Evolutionary conservation across 2,329 filamentous ascomycete genomes (phyloP), one percentile per base, ranked within the genome.

Genomic region (Fusarium gaditjirri): DNA sequence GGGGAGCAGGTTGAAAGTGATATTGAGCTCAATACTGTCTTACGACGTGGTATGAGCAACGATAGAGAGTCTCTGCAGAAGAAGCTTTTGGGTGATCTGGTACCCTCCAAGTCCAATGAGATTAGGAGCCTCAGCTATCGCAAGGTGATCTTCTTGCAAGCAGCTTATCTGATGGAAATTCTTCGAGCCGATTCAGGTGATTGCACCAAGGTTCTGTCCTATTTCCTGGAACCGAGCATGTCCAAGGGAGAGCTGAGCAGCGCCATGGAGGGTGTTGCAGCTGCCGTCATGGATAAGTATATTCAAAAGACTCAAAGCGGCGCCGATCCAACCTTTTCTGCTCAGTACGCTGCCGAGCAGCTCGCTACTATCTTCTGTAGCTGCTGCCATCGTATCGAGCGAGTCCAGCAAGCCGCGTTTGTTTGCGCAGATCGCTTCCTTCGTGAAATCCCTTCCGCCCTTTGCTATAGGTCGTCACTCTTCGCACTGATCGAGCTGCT

Each of bases 161-260:
- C 97, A 6, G 93, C 95, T 4, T 92, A 97, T 74, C 85, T 98
- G 4, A 91, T 99, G 10, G 97, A 98, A 80, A 95, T 90, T 65
- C 85, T 99, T 31, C 91, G 97, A 65, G 95, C 95, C 25, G 91
- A 93, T 62, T 89, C 93, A 12, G 96, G 96, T 14, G 93, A 97
- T 78, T 98, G 95, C 80, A 97, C 94, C 29, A 94, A 95, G 78
- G 92, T 94, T 8, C 84, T 98, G 46, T 92, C 91, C 0, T 99
- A 99, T 82, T 99, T 98, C 81, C 85, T 97, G n/a, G 96, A 99
- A 77, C 94, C 94, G 10, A 95, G 94, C 75, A 92, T 92, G 89
- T 86, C 89, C 41, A 88, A 85, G 65, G 86, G 86, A 17, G 89
- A 91, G 56, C 88, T 91, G 57, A 90, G 87, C 79, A 88, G 83